These are phyloP conservation scores for Cucumis cinereus DNA, from an alignment of 306 rosid genomes.

Conservation along the genomic window DNA sequence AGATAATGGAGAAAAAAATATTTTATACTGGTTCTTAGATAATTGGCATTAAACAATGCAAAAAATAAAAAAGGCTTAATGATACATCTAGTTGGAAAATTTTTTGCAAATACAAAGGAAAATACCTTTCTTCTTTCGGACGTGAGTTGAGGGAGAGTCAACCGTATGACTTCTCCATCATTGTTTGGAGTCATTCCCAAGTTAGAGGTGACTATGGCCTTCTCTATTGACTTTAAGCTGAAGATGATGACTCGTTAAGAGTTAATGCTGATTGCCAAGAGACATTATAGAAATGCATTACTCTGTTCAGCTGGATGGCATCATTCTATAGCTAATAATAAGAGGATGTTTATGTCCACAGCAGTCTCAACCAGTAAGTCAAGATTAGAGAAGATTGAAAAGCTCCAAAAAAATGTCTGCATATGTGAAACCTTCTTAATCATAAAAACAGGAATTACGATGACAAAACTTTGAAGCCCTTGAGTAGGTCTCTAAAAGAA, in stretches of 20 bases:
- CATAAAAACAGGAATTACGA: not conserved
- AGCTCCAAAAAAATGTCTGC: not conserved
- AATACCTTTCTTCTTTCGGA: constrained; percentile 89
- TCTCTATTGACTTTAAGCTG: constrained; percentile 92
- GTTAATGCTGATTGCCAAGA: constrained; percentile 11
- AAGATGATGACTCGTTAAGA: constrained; percentile 12
- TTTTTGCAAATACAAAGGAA: not conserved
- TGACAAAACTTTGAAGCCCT: not conserved
- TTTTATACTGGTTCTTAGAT: not conserved
- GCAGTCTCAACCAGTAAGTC: not conserved
- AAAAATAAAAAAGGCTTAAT: not conserved
- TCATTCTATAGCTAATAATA: not conserved
- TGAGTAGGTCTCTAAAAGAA: not conserved
- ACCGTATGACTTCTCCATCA: constrained; percentile 75
- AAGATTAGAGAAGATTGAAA: not conserved
- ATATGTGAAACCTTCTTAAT: not conserved
- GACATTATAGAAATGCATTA: constrained; percentile 9
- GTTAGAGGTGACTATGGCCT: constrained; percentile 82
- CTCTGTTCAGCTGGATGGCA: not conserved
- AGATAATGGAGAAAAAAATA: not conserved
- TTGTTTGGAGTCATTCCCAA: constrained; percentile 92
- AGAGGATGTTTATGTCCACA: not conserved
- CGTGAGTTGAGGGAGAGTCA: constrained; percentile 78
- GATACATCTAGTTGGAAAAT: not conserved
- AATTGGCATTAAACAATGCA: not conserved